Base-by-base conservation (phyloP, 1,139 yeast species). In the Yamadazyma siamensis region DNA sequence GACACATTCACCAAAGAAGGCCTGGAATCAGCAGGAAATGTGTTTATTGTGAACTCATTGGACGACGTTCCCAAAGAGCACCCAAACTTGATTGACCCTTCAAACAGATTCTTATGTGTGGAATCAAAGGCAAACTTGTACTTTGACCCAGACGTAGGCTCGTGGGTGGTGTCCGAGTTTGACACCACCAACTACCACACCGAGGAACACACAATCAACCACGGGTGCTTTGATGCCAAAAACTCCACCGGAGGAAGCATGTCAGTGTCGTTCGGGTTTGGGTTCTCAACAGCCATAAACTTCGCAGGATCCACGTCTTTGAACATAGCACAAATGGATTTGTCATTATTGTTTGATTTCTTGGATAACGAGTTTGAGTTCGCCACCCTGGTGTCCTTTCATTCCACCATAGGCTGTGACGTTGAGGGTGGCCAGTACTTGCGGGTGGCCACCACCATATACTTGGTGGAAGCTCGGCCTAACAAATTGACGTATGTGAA, bases 391-490 rank as follows among this genome's bases (percentile, higher is more conserved):
- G 31, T 31, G 4, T 21, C 30, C 5, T 29, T 21, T 21, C 23
- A 26, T 10, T 8, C 32, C 7, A 11, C 31, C 7, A 31, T 23
- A n/a, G 29, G 41, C 15, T 54, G 59, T 34, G 31, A 37, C 19
- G 39, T 44, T 5, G 34, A 22, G 4, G 31, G 37, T 8, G 53
- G 52, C 6, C 34, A 43, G 18, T 41, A 34, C 34, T 56, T 47
- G 2, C 53, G 36, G 17, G 15, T 37, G 4, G 25, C 18, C 17
- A 28, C 41, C 2, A 24, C 33, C 9, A 18, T 34, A n/a, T 26
- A 28, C 15, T 8, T 32, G 3, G 31, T 27, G 4, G 14, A 25
- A n/a, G 17, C 36, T 9, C 28, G 30, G 2, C 33, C 38, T 3
- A 23, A 28, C 17, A 29, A 21, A 10, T 26, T 25, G 16, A 28